Evolutionary conservation across 805 yeast species (phyloP).

Genomic region (Pichia gijzeniarum): DNA sequence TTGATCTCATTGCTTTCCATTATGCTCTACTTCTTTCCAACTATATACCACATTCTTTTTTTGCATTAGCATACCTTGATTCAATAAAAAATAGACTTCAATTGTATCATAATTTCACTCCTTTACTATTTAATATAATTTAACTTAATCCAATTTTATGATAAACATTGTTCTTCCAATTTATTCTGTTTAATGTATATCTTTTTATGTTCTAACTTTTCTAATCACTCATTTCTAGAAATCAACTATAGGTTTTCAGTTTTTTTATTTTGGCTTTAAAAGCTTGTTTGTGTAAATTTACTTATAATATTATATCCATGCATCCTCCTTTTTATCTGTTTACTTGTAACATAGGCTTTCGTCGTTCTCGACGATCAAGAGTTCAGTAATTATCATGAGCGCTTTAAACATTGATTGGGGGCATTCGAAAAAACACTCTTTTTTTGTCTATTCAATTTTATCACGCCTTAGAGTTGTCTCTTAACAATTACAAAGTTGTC

Average conservation of each 20-base stretch:
- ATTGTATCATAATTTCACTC: constrained; percentile 2
- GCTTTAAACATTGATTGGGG: too few species aligned
- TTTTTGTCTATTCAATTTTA: too few species aligned
- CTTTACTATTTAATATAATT: not conserved
- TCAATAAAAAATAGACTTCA: not conserved
- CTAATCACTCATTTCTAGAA: not conserved
- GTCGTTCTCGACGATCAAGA: too few species aligned
- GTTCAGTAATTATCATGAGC: too few species aligned
- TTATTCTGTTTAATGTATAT: not conserved
- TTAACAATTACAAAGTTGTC: too few species aligned
- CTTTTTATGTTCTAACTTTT: not conserved
- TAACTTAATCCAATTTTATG: not conserved
- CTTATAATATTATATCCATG: too few species aligned
- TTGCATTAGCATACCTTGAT: not conserved
- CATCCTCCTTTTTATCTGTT: too few species aligned
- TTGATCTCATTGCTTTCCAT: not conserved
- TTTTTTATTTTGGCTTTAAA: not conserved
- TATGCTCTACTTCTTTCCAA: not conserved
- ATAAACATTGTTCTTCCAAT: not conserved
- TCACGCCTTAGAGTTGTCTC: too few species aligned
- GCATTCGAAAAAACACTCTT: too few species aligned
- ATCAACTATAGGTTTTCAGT: not conserved
- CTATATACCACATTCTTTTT: not conserved
- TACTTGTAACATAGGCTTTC: too few species aligned
- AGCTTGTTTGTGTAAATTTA: too few species aligned